These are phyloP conservation scores for Stereum hirsutum DNA, from an alignment of 1,284 basidiomycete species.

Conservation along the genomic window DNA sequence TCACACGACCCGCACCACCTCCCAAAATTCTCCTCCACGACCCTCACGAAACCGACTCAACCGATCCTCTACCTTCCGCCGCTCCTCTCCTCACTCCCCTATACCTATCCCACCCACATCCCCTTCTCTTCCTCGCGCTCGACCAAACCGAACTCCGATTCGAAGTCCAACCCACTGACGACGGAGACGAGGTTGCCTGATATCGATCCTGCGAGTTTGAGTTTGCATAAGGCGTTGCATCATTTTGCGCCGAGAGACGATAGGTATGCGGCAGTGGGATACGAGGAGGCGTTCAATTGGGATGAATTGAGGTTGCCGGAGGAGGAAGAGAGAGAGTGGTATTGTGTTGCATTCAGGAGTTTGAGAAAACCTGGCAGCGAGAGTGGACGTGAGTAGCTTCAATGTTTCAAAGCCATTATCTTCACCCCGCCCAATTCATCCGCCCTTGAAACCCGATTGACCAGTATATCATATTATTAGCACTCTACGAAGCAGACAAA, in stretches of 20 bases:
- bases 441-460: not conserved
- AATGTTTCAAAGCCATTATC: too few relatives aligned
- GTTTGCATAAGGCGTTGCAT: slow-evolving; percentile 79
- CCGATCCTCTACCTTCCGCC: slow-evolving; percentile 75
- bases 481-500: slow-evolving; percentile 79
- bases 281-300: slow-evolving; percentile 84
- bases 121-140: slow-evolving; percentile 13
- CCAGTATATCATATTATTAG: slow-evolving; percentile 24
- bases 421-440: slow-evolving; percentile 10
- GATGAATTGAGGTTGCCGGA: slow-evolving; percentile 53
- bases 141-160: slow-evolving; percentile 25
- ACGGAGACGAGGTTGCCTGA: slow-evolving; percentile 73
- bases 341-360: slow-evolving; percentile 84
- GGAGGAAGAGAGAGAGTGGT: slow-evolving; percentile 79
- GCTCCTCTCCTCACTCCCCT: slow-evolving; percentile 65
- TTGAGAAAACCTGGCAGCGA: slow-evolving; percentile 65
- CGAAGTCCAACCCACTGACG: slow-evolving; percentile 22
- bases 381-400: slow-evolving; percentile 54
- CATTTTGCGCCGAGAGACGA: slow-evolving; percentile 54
- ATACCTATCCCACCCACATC: slow-evolving; percentile 15
- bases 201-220: slow-evolving; percentile 77
- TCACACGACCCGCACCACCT: slow-evolving; percentile 50
- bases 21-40: slow-evolving; percentile 39
- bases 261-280: slow-evolving; percentile 57
- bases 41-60: slow-evolving; percentile 22